Base-by-base conservation (phyloP, 805 yeast species). In the Metschnikowia proteae region DNA sequence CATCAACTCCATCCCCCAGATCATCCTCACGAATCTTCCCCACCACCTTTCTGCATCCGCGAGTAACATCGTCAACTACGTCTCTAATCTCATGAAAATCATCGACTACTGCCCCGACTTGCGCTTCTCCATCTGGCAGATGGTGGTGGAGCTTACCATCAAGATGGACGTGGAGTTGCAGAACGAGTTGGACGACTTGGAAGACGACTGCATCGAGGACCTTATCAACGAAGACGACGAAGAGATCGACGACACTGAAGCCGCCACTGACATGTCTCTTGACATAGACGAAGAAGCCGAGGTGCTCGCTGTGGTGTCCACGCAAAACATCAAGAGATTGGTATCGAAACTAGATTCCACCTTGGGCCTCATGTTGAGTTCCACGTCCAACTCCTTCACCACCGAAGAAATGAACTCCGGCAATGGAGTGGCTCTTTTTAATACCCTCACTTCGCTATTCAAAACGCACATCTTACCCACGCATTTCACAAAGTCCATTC, bases 91-190 rank as follows among this genome's bases (percentile, higher is more conserved):
- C 43, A 68, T 91, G 45, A 61, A 62, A 26, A 63, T 88, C 27
- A 69, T 82, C 32, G 73, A 75, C 7, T 91, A 92, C 65, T 87
- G 94, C 54, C 80, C 82, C 3, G 97, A 90, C 56, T 69, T 90
- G 54, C 82, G 83, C 56, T 78, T 78, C 54, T 81, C 81, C 41
- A 75, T 88, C 5, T 91, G 97, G 97, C 83, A 86, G 23, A 66
- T 88, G 49, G 74, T 91, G 11, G 71, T 90, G 35, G 96, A 92
- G 64, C 80, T 83, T 52, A 78, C 87, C 48, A 88, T 94, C 50
- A 86, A 88, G 55, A 73, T 94, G 41, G 99, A 92, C 66, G 97
- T 91, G 4, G 98, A 90, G 65, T 73, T 91, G 49, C 96, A 89
- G 60, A 89, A 88, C 61, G 94, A 86, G 58, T 68, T 88, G 49